These are phyloP conservation scores for Wallacemonas collosoma DNA, from an alignment of 208 protist species.

Conservation along the genomic window DNA sequence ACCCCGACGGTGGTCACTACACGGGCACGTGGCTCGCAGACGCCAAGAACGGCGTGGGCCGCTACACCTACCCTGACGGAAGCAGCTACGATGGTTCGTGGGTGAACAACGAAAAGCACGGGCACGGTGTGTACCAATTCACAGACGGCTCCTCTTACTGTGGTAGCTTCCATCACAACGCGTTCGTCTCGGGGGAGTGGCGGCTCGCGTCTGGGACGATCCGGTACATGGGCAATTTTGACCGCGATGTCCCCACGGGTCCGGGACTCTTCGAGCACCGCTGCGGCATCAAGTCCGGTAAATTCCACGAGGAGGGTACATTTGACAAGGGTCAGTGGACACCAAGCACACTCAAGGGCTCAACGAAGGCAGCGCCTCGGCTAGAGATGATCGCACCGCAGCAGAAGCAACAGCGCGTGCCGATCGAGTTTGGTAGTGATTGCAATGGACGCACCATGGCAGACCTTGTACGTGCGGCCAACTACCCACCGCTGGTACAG, in stretches of 20 bases:
- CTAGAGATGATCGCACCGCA: conserved; percentile 65
- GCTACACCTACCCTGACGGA: conserved; percentile 83
- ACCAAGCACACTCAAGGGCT: conserved; percentile 63
- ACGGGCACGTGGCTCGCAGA: conserved; percentile 73
- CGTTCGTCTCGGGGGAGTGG: conserved; percentile 85
- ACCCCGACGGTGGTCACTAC: conserved; percentile 87
- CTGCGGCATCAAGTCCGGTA: conserved; percentile 52
- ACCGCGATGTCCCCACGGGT: conserved; percentile 64
- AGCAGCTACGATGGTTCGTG: conserved; percentile 87
- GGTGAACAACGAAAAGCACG: conserved; percentile 76
- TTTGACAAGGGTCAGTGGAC: conserved; percentile 72
- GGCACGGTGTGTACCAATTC: conserved; percentile 71
- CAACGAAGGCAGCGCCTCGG: conserved; percentile 54
- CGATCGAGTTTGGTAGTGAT: conserved; percentile 57
- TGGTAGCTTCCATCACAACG: conserved; percentile 77
- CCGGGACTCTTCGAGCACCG: conserved; percentile 85
- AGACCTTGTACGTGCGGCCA: conserved; percentile 81
- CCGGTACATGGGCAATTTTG: conserved; percentile 86
- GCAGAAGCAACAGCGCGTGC: conserved; percentile 55
- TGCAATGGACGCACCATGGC: conserved; percentile 64
- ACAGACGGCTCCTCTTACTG: conserved; percentile 71
- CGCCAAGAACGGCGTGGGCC: conserved; percentile 67
- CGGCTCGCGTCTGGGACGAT: conserved; percentile 69
- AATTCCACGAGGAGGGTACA: conserved; percentile 81
- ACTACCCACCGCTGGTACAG: conserved; percentile 69